Percentiles rank a stretch among this genome's conserved stretches.
These are phyloP conservation scores for Trichoderma cornu-damae DNA, from an alignment of 2,329 filamentous ascomycete genomes.

Conservation along the genomic window DNA sequence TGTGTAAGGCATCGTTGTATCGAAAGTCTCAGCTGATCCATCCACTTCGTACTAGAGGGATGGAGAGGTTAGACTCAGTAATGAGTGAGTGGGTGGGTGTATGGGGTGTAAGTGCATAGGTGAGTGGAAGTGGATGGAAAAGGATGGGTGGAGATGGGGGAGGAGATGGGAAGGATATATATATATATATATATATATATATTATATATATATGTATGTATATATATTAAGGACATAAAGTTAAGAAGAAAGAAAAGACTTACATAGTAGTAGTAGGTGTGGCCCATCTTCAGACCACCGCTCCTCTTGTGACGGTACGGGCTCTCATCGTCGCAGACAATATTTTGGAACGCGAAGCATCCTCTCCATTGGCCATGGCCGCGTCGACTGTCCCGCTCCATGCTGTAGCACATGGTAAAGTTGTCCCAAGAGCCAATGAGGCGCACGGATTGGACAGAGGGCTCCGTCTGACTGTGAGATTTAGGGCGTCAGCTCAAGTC, in stretches of 20 bases:
- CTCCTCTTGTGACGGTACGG: constrained; percentile 48
- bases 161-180: not conserved
- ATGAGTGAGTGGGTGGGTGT: not conserved
- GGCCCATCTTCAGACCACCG: constrained; percentile 85
- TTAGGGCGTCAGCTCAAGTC: constrained; percentile 23
- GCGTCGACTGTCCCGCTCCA: constrained; percentile 73
- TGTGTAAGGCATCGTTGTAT: constrained; percentile 67
- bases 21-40: constrained; percentile 69
- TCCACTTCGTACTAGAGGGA: constrained; percentile 74
- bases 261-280: constrained; percentile 94
- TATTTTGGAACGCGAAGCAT: constrained; percentile 80
- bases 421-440: constrained; percentile 95
- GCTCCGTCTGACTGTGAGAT: constrained; percentile 51
- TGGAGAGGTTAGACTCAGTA: not conserved
- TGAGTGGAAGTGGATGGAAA: not conserved
- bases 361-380: constrained; percentile 77
- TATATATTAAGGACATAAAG: constrained; percentile 20
- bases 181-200: too few species aligned
- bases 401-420: constrained; percentile 70
- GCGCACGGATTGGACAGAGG: constrained; percentile 63
- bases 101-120: not conserved
- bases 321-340: constrained; percentile 70
- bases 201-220: too few species aligned
- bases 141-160: too few species aligned
- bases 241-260: not conserved